Conservation (phyloP, 2,329 filamentous ascomycete species). For the Aschersonia sp. region DNA sequence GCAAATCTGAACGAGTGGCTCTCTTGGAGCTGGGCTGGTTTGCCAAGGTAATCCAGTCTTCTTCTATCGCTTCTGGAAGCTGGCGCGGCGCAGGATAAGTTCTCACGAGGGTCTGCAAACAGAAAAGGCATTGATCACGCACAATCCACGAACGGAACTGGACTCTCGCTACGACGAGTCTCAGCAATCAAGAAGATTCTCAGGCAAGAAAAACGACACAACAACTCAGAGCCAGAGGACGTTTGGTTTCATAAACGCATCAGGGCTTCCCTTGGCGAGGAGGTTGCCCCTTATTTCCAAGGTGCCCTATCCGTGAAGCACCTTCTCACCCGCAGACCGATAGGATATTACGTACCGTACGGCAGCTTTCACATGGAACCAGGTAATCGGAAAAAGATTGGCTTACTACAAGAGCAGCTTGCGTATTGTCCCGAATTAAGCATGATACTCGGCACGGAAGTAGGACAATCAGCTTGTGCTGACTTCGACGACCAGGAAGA, state of each 20-base stretch:
- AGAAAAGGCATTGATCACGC: slow-evolving; percentile 13
- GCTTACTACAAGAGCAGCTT: slow-evolving; percentile 30
- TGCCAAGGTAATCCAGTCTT: slow-evolving; percentile 23
- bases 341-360: slow-evolving; percentile 38
- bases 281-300: slow-evolving; percentile 26
- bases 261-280: slow-evolving; percentile 16
- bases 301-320: slow-evolving; percentile 34
- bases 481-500: neutral
- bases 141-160: slow-evolving; percentile 36
- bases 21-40: slow-evolving; percentile 38
- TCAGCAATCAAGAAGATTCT: slow-evolving; percentile 34
- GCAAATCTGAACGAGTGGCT: slow-evolving; percentile 38
- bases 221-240: slow-evolving; percentile 36
- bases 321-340: slow-evolving; percentile 31
- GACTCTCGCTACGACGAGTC: slow-evolving; percentile 37
- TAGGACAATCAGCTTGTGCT: slow-evolving; percentile 21
- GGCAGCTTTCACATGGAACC: slow-evolving; percentile 25
- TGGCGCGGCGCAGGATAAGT: no score
- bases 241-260: slow-evolving; percentile 39
- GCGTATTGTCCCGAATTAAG: slow-evolving; percentile 42
- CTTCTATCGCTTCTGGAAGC: no score
- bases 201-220: slow-evolving; percentile 31
- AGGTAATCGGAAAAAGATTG: slow-evolving; percentile 30
- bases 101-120: no score
- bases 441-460: slow-evolving; percentile 41